Evolutionary conservation across 2,329 filamentous ascomycete genomes (phyloP).

Genomic region (Emmonsia crescens): DNA sequence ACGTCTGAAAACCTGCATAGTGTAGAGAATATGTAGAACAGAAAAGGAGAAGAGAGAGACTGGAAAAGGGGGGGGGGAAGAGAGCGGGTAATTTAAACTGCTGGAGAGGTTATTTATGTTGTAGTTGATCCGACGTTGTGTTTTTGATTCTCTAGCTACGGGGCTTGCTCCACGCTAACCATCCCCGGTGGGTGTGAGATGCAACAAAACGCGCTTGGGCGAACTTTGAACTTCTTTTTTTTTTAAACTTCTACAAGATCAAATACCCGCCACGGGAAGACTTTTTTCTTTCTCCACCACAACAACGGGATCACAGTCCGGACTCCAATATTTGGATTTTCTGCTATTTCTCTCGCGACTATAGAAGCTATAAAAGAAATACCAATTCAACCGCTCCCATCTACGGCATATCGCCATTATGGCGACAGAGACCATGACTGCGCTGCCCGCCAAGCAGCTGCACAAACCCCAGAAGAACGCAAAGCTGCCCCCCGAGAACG

Average conservation of each 20-base stretch:
- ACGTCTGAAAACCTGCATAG: conserved; percentile 78
- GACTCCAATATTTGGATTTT: not conserved
- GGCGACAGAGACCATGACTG: conserved; percentile 52
- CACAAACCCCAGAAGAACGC: conserved; percentile 51
- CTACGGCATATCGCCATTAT: conserved; percentile 38
- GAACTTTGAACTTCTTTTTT: not conserved
- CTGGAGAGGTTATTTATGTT: not conserved
- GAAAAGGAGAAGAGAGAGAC: conserved; percentile 12
- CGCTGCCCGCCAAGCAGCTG: conserved; percentile 43
- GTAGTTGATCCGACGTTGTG: not conserved
- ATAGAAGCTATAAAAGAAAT: not conserved
- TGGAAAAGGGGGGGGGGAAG: conserved; percentile 7
- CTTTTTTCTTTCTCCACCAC: not conserved
- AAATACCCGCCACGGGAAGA: not conserved
- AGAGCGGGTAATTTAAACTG: conserved; percentile 5
- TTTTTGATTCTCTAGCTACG: not conserved
- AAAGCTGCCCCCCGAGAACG: conserved; percentile 81
- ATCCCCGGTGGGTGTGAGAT: not conserved
- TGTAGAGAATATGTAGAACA: conserved; percentile 14
- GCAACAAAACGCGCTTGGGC: not conserved
- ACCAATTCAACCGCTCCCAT: not conserved
- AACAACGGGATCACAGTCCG: not conserved
- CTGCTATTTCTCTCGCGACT: not conserved
- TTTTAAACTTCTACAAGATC: not conserved
- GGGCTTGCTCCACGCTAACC: not conserved